Conservation (phyloP, 2,329 filamentous ascomycete genomes). For the Paradendryphiella salina region DNA sequence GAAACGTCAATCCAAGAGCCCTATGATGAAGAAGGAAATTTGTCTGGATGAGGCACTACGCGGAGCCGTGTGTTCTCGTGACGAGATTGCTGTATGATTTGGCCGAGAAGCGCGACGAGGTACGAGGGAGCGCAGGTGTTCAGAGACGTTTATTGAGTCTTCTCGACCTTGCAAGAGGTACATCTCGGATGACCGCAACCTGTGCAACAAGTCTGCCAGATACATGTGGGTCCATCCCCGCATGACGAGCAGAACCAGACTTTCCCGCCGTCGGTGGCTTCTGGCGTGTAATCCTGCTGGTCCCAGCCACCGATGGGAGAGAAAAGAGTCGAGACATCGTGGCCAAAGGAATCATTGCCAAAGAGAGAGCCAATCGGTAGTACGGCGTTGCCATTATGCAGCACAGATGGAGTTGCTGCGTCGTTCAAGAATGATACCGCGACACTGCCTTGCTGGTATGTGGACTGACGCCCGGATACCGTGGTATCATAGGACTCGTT, state of each 20-base stretch:
- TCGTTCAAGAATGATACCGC: background rate
- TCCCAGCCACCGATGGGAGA: background rate
- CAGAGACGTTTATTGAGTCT: background rate
- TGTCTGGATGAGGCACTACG: too few species aligned
- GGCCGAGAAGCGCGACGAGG: too few species aligned
- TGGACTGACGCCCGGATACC: background rate
- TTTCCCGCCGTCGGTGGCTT: background rate
- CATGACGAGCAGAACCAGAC: background rate
- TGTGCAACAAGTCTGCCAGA: background rate
- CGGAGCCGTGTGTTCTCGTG: too few species aligned
- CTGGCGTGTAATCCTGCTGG: background rate
- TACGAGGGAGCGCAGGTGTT: too few species aligned
- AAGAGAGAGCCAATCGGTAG: background rate
- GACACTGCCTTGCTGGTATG: background rate
- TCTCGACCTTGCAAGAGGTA: background rate
- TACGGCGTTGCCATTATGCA: background rate
- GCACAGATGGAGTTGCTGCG: background rate
- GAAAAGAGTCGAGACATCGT: background rate
- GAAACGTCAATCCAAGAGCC: too few species aligned
- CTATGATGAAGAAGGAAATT: too few species aligned
- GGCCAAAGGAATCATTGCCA: background rate
- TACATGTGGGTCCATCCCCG: background rate
- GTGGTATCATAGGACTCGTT: background rate
- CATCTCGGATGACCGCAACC: background rate
- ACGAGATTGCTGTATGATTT: too few species aligned